Evolutionary conservation across 352 stramenopile species (phyloP).

Genomic region (Pythium biforme): DNA sequence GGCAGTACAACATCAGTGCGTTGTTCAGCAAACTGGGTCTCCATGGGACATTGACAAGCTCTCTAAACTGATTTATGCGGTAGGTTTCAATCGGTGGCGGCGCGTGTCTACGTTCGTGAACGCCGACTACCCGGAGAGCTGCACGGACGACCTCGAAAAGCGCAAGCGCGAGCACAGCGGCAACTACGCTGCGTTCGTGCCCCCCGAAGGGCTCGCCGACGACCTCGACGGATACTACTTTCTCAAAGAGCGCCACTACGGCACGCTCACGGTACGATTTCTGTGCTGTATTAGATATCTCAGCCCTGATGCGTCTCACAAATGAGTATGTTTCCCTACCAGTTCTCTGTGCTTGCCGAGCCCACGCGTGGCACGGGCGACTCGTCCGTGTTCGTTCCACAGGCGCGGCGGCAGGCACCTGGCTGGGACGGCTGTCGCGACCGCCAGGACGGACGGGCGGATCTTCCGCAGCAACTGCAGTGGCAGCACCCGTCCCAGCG

Average conservation of each 20-base stretch:
- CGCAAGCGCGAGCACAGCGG: conserved; percentile 65
- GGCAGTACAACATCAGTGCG: conserved; percentile 93
- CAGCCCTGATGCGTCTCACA: too few relatives aligned
- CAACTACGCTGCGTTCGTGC: conserved; percentile 59
- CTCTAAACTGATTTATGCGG: not conserved
- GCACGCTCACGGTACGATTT: conserved; percentile 51
- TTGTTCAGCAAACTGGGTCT: too few relatives aligned
- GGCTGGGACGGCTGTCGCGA: conserved; percentile 96
- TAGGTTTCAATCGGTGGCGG: conserved; percentile 84
- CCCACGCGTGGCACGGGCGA: conserved; percentile 81
- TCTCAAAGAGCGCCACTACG: conserved; percentile 69
- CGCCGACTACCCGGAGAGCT: conserved; percentile 85
- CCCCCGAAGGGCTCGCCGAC: conserved; percentile 27
- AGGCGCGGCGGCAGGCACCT: conserved; percentile 88
- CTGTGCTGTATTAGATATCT: not conserved
- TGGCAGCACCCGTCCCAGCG: conserved; percentile 87
- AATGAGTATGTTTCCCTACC: not conserved
- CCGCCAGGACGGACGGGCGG: conserved; percentile 57
- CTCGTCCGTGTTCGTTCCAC: conserved; percentile 73
- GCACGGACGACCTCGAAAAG: conserved; percentile 88
- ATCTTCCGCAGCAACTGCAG: conserved; percentile 67
- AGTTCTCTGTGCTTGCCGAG: conserved; percentile 88
- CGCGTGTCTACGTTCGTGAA: conserved; percentile 90
- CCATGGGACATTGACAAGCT: too few relatives aligned
- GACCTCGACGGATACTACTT: conserved; percentile 63